Evolutionary conservation across 768 basidiomycete species (phyloP).

Genomic region (Lactifluus subvellereus): DNA sequence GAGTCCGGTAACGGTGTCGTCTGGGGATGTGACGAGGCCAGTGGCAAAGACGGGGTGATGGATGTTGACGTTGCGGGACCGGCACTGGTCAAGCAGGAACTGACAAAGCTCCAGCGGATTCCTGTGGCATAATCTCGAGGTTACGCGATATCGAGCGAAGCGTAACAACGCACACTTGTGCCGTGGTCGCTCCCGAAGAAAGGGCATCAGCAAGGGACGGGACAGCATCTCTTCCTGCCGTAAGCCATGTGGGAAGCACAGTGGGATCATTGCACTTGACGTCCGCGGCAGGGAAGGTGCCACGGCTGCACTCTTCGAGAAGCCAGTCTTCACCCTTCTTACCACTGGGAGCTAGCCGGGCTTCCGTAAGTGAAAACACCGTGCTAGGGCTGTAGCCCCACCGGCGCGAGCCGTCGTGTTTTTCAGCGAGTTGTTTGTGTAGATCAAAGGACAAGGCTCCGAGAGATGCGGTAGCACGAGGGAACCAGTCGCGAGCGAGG

Average conservation of each 20-base stretch:
- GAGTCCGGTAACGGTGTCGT: slow-evolving; percentile 11
- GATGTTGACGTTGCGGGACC: slow-evolving; percentile 28
- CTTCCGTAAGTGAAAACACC: slow-evolving; percentile 28
- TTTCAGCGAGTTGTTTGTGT: slow-evolving; percentile 36
- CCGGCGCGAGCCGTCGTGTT: slow-evolving; percentile 33
- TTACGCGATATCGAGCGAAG: not conserved
- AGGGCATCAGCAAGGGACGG: slow-evolving; percentile 15
- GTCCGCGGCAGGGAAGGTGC: slow-evolving; percentile 17
- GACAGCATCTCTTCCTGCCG: not conserved
- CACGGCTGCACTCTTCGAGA: slow-evolving; percentile 26
- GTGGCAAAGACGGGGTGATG: slow-evolving; percentile 26
- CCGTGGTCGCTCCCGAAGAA: slow-evolving; percentile 29
- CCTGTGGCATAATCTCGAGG: slow-evolving; percentile 15
- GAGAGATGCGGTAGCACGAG: slow-evolving; percentile 17
- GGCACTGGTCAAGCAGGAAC: slow-evolving; percentile 31
- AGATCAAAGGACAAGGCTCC: slow-evolving; percentile 25
- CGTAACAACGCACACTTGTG: slow-evolving; percentile 29
- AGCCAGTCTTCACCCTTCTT: slow-evolving; percentile 30
- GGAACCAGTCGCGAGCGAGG: slow-evolving; percentile 36
- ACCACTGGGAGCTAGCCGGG: not conserved
- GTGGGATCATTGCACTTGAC: not conserved
- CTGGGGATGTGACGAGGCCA: slow-evolving; percentile 24
- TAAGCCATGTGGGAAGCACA: slow-evolving; percentile 13
- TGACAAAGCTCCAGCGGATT: slow-evolving; percentile 30
- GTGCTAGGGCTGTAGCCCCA: slow-evolving; percentile 38